Evolutionary conservation across 306 rosid genomes (phyloP), one percentile per base, ranked within the genome.

Genomic region (Dalbergia oliveri): DNA sequence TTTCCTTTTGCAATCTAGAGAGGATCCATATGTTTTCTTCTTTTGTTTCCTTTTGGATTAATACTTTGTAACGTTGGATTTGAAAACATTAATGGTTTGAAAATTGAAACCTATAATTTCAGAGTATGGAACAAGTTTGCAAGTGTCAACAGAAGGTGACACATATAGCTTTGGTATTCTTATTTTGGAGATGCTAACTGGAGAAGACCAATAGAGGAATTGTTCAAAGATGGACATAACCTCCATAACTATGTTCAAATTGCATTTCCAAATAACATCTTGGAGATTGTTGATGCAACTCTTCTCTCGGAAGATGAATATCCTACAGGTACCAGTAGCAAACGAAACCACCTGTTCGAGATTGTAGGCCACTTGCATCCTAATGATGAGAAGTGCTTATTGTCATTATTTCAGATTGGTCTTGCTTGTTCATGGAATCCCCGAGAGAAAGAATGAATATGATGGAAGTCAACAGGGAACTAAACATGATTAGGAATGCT

Each of bases 141-240:
- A 45, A 3, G 69, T 74, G 18, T 74, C 79, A 74, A 74, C 15
- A 21, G 8, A 60, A 14, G 60, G 77, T 37, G 66, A 72, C 5
- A 1, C 37, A 2, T 72, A 72, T 12, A 72, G 53, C 39, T 47
- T 56, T 56, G 77, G 77, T 0, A 56, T 72, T 34, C 64, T 56
- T n/a, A 23, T 72, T 34, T 10, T 56, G 18, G 66, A 72, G 53
- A 72, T 72, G 54, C 16, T 72, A 56, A 72, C 53, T 34, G 47
- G 79, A 74, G 8, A 58, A 33, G 58, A 44, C 69, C 79, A 39
- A 74, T 33, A 3, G 47, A 44, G 0, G 69, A 60, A 23, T 43
- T 60, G 79, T 74, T 74, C 11, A 74, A 9, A 74, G 57, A 74
- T 44, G 79, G 60, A 7, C 26, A 41, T 8, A 74, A 45, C 31